Evolutionary conservation across 2,329 filamentous ascomycete species (phyloP).

Genomic region (Diaporthe helianthi): DNA sequence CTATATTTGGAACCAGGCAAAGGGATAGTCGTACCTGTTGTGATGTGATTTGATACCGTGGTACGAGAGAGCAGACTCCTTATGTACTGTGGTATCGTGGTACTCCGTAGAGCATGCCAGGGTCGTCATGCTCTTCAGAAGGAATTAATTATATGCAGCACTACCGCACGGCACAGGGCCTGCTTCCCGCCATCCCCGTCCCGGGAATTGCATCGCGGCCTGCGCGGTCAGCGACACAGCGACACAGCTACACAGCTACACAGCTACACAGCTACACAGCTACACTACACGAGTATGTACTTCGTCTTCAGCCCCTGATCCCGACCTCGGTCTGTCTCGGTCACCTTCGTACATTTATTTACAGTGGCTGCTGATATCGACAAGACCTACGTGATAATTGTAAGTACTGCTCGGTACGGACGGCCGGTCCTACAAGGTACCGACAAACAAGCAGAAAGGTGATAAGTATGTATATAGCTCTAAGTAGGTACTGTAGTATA

Average conservation of each 20-base stretch:
- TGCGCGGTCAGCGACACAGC: too few species aligned
- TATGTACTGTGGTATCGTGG: too few species aligned
- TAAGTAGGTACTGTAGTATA: too few species aligned
- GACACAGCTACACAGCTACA: too few species aligned
- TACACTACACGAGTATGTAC: too few species aligned
- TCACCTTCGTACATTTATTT: background rate
- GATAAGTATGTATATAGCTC: too few species aligned
- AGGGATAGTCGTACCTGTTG: background rate
- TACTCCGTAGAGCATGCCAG: background rate
- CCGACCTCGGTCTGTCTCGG: background rate
- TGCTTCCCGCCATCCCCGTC: constrained; percentile 30
- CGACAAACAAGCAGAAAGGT: background rate
- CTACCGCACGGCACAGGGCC: constrained; percentile 17
- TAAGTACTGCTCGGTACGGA: background rate
- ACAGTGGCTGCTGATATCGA: background rate
- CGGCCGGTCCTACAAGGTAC: background rate
- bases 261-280: too few species aligned
- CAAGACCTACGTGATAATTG: background rate
- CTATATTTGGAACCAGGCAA: background rate
- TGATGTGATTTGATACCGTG: too few species aligned
- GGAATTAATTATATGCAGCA: background rate
- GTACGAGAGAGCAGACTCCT: too few species aligned
- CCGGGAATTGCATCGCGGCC: constrained; percentile 12
- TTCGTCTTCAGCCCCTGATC: constrained; percentile 15
- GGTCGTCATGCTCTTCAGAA: background rate